Conservation (phyloP, 2,329 filamentous ascomycete species). For the Aureobasidium sp. region DNA sequence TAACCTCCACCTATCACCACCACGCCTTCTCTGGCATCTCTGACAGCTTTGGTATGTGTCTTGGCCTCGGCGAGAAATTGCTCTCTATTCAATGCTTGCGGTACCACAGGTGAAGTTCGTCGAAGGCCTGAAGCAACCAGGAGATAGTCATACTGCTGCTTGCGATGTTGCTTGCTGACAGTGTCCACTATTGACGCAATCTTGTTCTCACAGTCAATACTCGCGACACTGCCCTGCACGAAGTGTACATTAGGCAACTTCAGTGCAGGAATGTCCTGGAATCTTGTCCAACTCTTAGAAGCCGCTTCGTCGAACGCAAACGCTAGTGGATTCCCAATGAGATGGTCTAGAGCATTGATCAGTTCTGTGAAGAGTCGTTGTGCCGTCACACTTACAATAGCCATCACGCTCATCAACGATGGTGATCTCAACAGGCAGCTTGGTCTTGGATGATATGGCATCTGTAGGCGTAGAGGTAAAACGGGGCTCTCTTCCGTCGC, state of each 20-base stretch:
- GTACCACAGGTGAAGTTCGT: conserved; percentile 65
- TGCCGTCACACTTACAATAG: conserved; percentile 54
- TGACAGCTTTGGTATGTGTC: conserved; percentile 51
- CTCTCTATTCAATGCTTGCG: conserved; percentile 55
- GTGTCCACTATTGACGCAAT: conserved; percentile 47
- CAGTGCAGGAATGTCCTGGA: conserved; percentile 60
- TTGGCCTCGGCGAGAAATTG: conserved; percentile 57
- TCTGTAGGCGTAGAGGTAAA: not conserved
- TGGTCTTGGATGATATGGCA: conserved; percentile 23
- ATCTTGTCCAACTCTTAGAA: conserved; percentile 63
- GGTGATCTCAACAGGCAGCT: conserved; percentile 54
- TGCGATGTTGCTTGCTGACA: conserved; percentile 24
- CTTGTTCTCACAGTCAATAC: conserved; percentile 54
- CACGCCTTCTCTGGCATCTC: conserved; percentile 49
- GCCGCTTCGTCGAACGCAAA: conserved; percentile 58
- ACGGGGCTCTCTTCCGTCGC: conserved; percentile 50
- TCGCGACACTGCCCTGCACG: conserved; percentile 58
- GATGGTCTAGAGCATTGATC: conserved; percentile 50
- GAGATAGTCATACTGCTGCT: conserved; percentile 62
- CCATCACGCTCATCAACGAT: conserved; percentile 75
- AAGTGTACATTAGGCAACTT: conserved; percentile 55
- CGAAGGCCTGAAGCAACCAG: conserved; percentile 64
- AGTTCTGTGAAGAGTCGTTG: not conserved
- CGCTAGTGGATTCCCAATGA: conserved; percentile 69
- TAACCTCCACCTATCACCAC: conserved; percentile 66